phyloP scores from a whole-genome alignment of 2,329 filamentous ascomycete genomes.

The Akanthomyces lecanii region DNA sequence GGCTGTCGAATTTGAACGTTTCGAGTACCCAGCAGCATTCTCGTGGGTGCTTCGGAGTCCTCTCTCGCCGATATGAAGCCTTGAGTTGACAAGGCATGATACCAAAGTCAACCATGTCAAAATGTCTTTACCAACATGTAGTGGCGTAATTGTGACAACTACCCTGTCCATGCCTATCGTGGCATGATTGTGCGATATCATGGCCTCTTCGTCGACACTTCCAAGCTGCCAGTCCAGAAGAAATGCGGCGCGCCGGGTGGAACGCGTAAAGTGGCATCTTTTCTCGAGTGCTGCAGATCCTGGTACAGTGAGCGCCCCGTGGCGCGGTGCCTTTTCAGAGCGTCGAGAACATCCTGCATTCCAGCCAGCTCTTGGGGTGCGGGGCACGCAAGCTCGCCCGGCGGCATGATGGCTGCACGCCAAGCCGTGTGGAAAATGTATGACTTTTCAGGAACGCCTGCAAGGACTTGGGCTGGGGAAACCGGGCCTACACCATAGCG shows the following conservation, averaged over 20 bases:
- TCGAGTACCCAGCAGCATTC: neutral
- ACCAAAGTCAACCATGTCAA: neutral
- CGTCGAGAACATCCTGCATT: constrained; percentile 43
- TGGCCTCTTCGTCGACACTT: constrained; percentile 26
- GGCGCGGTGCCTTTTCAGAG: constrained; percentile 37
- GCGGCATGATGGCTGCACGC: constrained; percentile 44
- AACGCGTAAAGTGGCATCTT: constrained; percentile 17
- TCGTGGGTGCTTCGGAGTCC: neutral
- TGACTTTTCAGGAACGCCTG: constrained; percentile 43
- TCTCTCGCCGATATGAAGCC: neutral
- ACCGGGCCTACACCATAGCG: constrained; percentile 40
- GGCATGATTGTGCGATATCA: neutral
- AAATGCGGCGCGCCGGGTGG: constrained; percentile 27
- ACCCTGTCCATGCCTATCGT: no score
- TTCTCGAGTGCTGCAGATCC: constrained; percentile 17
- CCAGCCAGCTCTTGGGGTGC: constrained; percentile 26
- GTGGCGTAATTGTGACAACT: neutral
- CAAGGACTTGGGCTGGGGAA: constrained; percentile 45
- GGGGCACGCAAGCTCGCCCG: constrained; percentile 26
- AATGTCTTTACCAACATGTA: neutral
- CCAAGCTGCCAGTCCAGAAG: constrained; percentile 39
- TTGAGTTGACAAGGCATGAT: neutral
- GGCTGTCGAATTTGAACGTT: neutral
- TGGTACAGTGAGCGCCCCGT: constrained; percentile 29
- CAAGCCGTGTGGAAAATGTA: constrained; percentile 50